A percentile compares a stretch with the other conserved stretches of the same genome.
These are phyloP conservation scores for Scenedesmus sp. DNA, from an alignment of 163 green algal genomes.

Conservation along the genomic window DNA sequence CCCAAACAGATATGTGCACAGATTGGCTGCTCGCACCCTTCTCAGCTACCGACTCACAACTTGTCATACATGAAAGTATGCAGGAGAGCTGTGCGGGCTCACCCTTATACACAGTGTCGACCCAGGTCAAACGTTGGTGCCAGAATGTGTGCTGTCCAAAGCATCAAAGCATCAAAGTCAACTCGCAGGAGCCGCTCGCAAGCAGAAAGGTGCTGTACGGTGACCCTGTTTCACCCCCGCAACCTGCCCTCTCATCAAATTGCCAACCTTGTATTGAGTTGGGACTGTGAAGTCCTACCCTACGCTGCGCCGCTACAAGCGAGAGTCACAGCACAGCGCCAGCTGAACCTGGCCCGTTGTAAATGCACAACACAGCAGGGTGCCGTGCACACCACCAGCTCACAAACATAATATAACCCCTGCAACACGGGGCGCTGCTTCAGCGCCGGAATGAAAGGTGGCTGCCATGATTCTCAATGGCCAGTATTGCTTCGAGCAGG, in stretches of 20 bases:
- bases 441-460: neutral
- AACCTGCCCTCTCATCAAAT: neutral
- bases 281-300: too few relatives aligned
- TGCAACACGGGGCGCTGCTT: neutral
- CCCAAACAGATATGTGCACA: neutral
- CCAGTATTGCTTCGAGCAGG: neutral
- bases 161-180: neutral
- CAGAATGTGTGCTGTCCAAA: too few relatives aligned
- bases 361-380: too few relatives aligned
- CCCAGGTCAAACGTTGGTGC: neutral
- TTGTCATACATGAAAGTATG: too few relatives aligned
- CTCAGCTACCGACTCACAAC: neutral
- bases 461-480: slow-evolving; percentile 9
- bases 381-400: neutral
- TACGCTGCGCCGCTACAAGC: too few relatives aligned
- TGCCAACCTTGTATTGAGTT: neutral
- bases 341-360: too few relatives aligned
- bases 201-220: neutral
- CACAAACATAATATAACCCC: neutral
- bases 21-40: too few relatives aligned
- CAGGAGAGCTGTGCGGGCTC: too few relatives aligned
- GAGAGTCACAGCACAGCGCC: too few relatives aligned
- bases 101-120: neutral
- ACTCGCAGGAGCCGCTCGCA: neutral
- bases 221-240: too few relatives aligned